Evolutionary conservation across 2,329 filamentous ascomycete species (phyloP), one percentile per base, ranked within the genome.

Genomic region (Emmonsiellopsis sp.): DNA sequence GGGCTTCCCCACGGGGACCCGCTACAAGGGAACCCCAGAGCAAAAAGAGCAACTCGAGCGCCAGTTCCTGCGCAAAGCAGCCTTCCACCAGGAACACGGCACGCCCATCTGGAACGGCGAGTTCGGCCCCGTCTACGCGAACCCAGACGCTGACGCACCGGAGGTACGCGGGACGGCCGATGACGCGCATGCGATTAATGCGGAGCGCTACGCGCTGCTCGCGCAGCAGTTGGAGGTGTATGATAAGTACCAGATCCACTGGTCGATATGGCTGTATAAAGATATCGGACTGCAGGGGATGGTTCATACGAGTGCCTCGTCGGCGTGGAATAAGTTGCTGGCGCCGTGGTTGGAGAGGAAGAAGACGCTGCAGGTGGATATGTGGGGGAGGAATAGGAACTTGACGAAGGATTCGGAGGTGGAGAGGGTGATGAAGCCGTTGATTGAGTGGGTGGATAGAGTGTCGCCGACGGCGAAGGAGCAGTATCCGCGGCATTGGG

Each of bases 231-330:
- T 81, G 32, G 63, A 66, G 9, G 76, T 81, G 42, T 82, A 82
- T 61, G 73, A 76, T 51, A 73, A 76, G 63, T 65, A 77, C 54
- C 64, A 73, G 48, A 77, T 79, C 37, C 70, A 73, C 51, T 84
- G 81, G 82, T 77, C 70, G 11, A 84, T 84, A 60, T 82, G 79
- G 79, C 65, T 79, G 0, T 81, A 80, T 65, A 82, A 81, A 62
- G 78, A 82, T 54, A 75, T 81, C 40, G 77, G 79, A 0, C 72
- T 77, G 44, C 78, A 81, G 62, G 79, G 78, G 5, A 80, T 82
- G 78, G 68, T 79, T 0, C 75, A 78, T 55, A 68, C 76, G 0
- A 68, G 69, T n/a, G n/a, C n/a, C n/a, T 35, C 73, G 75, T 0
- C 63, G 74, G 8, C 74, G 71, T 81, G 78, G 66, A 79, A 79